Evolutionary conservation across 2,329 filamentous ascomycete genomes (phyloP).

Genomic region (Bisporella sp.): DNA sequence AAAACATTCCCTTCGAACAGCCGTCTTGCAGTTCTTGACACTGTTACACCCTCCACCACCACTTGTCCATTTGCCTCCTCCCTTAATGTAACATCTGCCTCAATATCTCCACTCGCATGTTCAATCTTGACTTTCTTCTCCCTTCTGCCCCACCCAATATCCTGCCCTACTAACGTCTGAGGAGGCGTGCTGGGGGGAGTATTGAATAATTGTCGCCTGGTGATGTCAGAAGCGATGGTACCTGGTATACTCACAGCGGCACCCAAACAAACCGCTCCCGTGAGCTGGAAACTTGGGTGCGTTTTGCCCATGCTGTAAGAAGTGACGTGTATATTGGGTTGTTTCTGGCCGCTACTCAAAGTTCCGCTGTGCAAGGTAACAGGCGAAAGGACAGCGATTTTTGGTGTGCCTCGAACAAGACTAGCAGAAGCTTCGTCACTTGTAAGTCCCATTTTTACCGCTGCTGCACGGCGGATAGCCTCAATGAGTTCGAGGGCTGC

Average conservation of each 20-base stretch:
- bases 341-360: background rate
- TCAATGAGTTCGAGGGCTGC: constrained; percentile 32
- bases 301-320: constrained; percentile 44
- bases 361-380: background rate
- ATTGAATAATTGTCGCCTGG: constrained; percentile 4
- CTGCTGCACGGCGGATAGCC: constrained; percentile 44
- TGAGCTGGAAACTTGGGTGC: constrained; percentile 46
- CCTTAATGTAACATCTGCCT: constrained; percentile 17
- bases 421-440: constrained; percentile 29
- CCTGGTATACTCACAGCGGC: constrained; percentile 36
- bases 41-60: constrained; percentile 3
- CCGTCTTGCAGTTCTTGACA: constrained; percentile 6
- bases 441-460: constrained; percentile 50
- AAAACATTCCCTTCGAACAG: constrained; percentile 7
- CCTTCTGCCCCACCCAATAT: background rate
- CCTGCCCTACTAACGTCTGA: no score
- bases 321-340: constrained; percentile 34
- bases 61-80: background rate
- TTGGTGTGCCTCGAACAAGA: constrained; percentile 36
- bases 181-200: background rate
- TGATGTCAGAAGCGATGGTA: constrained; percentile 28
- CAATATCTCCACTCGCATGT: constrained; percentile 26
- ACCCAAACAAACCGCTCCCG: constrained; percentile 41
- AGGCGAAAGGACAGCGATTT: constrained; percentile 47
- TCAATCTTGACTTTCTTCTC: constrained; percentile 16